A percentile compares a stretch with the other conserved stretches of the same genome.
Evolutionary conservation across 371 early-diverging fungal genomes (phyloP).

Genomic region (Catenaria anguillulae): DNA sequence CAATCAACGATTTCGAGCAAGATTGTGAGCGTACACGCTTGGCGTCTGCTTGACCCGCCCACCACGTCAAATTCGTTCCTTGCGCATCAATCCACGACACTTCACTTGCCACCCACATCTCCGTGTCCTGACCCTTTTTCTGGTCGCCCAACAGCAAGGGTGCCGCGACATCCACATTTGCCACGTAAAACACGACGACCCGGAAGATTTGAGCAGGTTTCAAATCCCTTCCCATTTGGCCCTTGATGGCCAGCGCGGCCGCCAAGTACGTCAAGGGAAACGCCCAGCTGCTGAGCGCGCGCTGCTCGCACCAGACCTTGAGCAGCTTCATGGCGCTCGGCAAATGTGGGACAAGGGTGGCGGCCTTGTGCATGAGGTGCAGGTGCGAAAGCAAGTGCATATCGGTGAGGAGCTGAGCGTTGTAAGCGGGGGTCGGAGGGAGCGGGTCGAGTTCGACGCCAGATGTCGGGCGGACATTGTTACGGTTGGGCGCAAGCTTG

Average conservation of each 20-base stretch:
- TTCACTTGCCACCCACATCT: not conserved
- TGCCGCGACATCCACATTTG: not conserved
- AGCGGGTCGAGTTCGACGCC: not conserved
- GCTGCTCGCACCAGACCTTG: constrained; percentile 6
- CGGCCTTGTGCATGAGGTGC: constrained; percentile 33
- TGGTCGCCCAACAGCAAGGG: not conserved
- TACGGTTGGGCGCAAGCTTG: constrained; percentile 64
- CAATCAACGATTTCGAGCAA: no score
- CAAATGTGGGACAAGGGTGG: not conserved
- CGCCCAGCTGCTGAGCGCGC: not conserved
- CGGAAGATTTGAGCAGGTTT: not conserved
- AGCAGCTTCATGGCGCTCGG: not conserved
- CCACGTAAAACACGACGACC: not conserved
- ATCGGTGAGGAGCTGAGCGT: constrained; percentile 64
- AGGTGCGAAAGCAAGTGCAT: constrained; percentile 54
- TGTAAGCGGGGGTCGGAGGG: constrained; percentile 79
- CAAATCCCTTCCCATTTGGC: not conserved
- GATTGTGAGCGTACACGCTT: no score
- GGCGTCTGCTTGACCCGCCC: not conserved
- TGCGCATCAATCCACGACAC: not conserved
- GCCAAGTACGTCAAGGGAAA: not conserved
- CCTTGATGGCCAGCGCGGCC: not conserved
- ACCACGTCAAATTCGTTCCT: not conserved
- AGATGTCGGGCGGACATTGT: constrained; percentile 50
- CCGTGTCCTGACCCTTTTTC: not conserved